phyloP scores from a whole-genome alignment of 805 yeast genomes.

The Candida easanensis region DNA sequence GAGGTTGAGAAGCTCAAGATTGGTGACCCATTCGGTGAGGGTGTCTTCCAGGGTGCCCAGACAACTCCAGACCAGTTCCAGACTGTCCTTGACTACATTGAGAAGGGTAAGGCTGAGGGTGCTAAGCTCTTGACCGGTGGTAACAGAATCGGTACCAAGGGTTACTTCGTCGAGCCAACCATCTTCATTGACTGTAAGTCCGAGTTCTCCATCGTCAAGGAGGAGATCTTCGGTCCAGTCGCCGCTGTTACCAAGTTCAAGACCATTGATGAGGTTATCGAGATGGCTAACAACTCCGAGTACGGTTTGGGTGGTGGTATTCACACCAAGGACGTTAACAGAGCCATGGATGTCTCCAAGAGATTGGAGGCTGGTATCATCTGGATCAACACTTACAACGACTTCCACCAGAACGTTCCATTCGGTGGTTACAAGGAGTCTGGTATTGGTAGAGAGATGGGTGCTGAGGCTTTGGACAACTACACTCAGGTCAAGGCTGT shows the following conservation, averaged over 20 bases:
- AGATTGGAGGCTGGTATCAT: constrained; percentile 60
- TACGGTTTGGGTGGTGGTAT: constrained; percentile 70
- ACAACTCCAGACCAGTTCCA: constrained; percentile 57
- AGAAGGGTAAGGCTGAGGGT: constrained; percentile 55
- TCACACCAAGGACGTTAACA: constrained; percentile 53
- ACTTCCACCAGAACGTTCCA: constrained; percentile 65
- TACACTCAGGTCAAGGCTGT: constrained; percentile 66
- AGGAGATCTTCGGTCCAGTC: constrained; percentile 69
- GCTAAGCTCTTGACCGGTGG: constrained; percentile 61
- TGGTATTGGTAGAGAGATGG: constrained; percentile 75
- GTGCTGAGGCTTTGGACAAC: constrained; percentile 61
- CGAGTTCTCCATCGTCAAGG: constrained; percentile 51
- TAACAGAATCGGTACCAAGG: constrained; percentile 52
- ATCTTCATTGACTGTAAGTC: constrained; percentile 53
- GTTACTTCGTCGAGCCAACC: constrained; percentile 62
- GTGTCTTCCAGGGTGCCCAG: constrained; percentile 62
- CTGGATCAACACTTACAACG: constrained; percentile 68
- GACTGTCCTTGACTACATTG: constrained; percentile 56
- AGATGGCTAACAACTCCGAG: constrained; percentile 53
- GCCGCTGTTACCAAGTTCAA: constrained; percentile 58
- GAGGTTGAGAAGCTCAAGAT: constrained; percentile 53
- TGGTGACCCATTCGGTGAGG: constrained; percentile 62
- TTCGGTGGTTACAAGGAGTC: constrained; percentile 70
- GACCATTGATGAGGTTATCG: constrained; percentile 54
- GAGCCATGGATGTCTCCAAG: constrained; percentile 51